Conservation (phyloP, 2,329 filamentous ascomycete genomes). For the Colletotrichum cordylinicola region DNA sequence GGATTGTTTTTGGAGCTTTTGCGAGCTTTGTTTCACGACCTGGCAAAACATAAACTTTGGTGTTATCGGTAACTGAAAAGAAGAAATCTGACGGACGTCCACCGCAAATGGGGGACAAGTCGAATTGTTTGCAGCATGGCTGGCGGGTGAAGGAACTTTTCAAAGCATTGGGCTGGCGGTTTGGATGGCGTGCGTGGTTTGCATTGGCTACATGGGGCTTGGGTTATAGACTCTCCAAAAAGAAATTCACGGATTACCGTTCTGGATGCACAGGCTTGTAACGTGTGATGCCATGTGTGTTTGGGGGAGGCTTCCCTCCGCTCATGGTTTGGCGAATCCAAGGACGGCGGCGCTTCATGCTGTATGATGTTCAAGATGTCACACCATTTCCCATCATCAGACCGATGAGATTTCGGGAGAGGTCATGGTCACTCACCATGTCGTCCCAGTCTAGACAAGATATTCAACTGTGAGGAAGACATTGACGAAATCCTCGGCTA, state of each 20-base stretch:
- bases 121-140: not conserved
- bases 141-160: not conserved
- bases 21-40: not conserved
- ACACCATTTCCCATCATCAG: not conserved
- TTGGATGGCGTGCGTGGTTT: not conserved
- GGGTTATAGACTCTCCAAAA: slow-evolving; percentile 13
- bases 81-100: not conserved
- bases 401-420: not conserved
- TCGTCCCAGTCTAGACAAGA: not conserved
- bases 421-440: not conserved
- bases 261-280: not conserved
- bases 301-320: not conserved
- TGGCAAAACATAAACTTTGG: not conserved
- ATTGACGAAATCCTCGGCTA: not conserved
- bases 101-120: not conserved
- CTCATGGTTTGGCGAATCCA: not conserved
- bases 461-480: not conserved
- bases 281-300: not conserved
- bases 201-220: not conserved
- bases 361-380: not conserved
- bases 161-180: not conserved
- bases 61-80: not conserved
- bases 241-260: not conserved
- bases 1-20: not conserved
- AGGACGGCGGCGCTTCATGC: not conserved